Evolutionary conservation across 2,329 filamentous ascomycete genomes (phyloP).

Genomic region (Monascus ruber): DNA sequence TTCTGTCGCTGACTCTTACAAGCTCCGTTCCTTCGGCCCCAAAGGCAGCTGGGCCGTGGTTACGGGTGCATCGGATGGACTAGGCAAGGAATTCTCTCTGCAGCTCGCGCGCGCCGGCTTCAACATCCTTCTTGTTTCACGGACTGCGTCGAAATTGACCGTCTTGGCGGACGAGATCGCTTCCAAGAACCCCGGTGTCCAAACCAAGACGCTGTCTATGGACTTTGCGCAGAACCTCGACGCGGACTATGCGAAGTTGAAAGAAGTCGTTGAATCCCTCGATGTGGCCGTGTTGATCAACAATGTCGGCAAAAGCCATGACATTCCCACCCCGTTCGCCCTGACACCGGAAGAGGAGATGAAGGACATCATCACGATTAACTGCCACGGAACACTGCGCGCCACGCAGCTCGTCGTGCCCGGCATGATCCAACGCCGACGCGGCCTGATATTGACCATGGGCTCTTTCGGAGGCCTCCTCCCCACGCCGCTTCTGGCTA

Average conservation of each 20-base stretch:
- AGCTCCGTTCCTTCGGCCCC: conserved; percentile 84
- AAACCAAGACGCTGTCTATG: conserved; percentile 76
- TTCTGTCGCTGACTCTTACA: not conserved
- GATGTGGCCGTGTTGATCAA: conserved; percentile 86
- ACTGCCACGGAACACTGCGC: conserved; percentile 81
- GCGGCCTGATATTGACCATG: conserved; percentile 90
- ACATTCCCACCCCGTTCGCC: conserved; percentile 79
- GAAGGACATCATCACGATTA: conserved; percentile 84
- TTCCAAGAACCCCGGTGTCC: conserved; percentile 52
- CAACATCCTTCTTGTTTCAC: conserved; percentile 89
- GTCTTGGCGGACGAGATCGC: conserved; percentile 64
- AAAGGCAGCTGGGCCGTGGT: conserved; percentile 90
- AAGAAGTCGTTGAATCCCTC: conserved; percentile 55
- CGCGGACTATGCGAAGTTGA: conserved; percentile 65
- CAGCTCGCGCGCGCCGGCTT: conserved; percentile 86
- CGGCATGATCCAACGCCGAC: conserved; percentile 70
- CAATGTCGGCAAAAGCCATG: conserved; percentile 92
- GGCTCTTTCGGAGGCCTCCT: conserved; percentile 90
- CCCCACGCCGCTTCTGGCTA: conserved; percentile 83
- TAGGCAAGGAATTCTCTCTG: conserved; percentile 89
- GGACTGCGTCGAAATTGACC: conserved; percentile 85
- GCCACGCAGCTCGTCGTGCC: conserved; percentile 78
- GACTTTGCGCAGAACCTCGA: conserved; percentile 77
- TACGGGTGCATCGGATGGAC: conserved; percentile 89
- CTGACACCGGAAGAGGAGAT: conserved; percentile 71